Percentiles rank a stretch among this genome's conserved stretches.
phyloP scores from a whole-genome alignment of 805 yeast species.

The Suhomyces vadensis region DNA sequence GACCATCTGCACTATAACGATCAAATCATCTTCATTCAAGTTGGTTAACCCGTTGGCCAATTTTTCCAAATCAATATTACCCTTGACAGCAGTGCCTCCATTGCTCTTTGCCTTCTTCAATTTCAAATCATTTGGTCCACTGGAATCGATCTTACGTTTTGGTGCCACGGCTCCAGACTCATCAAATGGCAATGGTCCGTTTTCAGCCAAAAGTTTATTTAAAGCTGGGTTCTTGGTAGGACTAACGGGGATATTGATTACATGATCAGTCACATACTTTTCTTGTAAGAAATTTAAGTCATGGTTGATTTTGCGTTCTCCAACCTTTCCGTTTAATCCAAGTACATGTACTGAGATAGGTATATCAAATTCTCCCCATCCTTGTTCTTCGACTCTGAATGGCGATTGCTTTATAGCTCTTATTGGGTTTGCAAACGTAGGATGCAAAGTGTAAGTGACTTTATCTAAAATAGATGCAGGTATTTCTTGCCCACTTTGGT shows the following conservation, averaged over 20 bases:
- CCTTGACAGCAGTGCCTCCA: slow-evolving; percentile 57
- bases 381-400: slow-evolving; percentile 84
- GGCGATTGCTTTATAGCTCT: slow-evolving; percentile 82
- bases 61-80: slow-evolving; percentile 82
- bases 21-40: slow-evolving; percentile 85
- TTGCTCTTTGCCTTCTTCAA: slow-evolving; percentile 53
- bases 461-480: slow-evolving; percentile 89
- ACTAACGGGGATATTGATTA: slow-evolving; percentile 61
- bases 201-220: slow-evolving; percentile 70
- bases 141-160: slow-evolving; percentile 15
- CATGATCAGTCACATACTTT: slow-evolving; percentile 75
- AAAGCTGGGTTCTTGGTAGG: slow-evolving; percentile 67
- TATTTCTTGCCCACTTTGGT: slow-evolving; percentile 75
- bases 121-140: slow-evolving; percentile 17
- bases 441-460: slow-evolving; percentile 91
- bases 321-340: slow-evolving; percentile 68
- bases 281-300: slow-evolving; percentile 85
- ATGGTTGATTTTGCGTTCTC: slow-evolving; percentile 83
- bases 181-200: slow-evolving; percentile 73
- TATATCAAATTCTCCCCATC: slow-evolving; percentile 98
- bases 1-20: slow-evolving; percentile 96
- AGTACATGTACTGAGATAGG: slow-evolving; percentile 72
- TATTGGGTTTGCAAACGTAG: slow-evolving; percentile 88
- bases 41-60: slow-evolving; percentile 88
- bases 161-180: slow-evolving; percentile 35